phyloP scores from a whole-genome alignment of 2,329 filamentous ascomycete species.

The Penicillium sp. region DNA sequence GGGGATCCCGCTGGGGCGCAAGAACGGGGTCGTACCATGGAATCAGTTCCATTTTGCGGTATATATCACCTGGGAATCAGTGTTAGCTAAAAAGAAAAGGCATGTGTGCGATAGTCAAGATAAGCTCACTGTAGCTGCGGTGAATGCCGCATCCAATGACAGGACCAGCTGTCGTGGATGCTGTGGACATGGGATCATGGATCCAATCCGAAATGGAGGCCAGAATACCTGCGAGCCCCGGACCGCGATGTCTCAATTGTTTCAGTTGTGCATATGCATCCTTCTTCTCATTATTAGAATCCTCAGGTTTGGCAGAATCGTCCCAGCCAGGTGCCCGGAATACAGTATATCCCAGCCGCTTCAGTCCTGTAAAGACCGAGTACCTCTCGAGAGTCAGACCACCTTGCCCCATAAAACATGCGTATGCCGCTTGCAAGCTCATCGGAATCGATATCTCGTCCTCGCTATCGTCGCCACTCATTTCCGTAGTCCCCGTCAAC shows the following conservation, averaged over 20 bases:
- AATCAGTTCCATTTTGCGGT: slow-evolving; percentile 72
- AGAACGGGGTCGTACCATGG: slow-evolving; percentile 65
- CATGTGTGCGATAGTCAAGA: not conserved
- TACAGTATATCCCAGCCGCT: slow-evolving; percentile 78
- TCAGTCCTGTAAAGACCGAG: slow-evolving; percentile 83
- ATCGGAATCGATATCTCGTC: slow-evolving; percentile 73
- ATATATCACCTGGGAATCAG: slow-evolving; percentile 61
- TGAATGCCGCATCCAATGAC: slow-evolving; percentile 56
- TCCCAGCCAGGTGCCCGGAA: slow-evolving; percentile 65
- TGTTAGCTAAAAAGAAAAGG: not conserved
- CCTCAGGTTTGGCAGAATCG: slow-evolving; percentile 34
- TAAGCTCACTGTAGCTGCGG: slow-evolving; percentile 50
- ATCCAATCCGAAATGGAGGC: slow-evolving; percentile 37
- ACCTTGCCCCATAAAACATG: slow-evolving; percentile 72
- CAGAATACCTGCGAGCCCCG: slow-evolving; percentile 32
- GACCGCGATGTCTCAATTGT: slow-evolving; percentile 12
- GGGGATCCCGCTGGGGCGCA: slow-evolving; percentile 21
- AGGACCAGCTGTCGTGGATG: slow-evolving; percentile 45
- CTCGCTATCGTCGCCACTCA: slow-evolving; percentile 34
- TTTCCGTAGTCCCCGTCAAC: slow-evolving; percentile 23
- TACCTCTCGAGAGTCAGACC: slow-evolving; percentile 74
- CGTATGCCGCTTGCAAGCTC: slow-evolving; percentile 87
- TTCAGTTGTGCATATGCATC: slow-evolving; percentile 3
- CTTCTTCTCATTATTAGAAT: slow-evolving; percentile 4
- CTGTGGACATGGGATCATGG: slow-evolving; percentile 25